phyloP scores from a whole-genome alignment of 2,329 filamentous ascomycete species.

The Neofusicoccum sp. region DNA sequence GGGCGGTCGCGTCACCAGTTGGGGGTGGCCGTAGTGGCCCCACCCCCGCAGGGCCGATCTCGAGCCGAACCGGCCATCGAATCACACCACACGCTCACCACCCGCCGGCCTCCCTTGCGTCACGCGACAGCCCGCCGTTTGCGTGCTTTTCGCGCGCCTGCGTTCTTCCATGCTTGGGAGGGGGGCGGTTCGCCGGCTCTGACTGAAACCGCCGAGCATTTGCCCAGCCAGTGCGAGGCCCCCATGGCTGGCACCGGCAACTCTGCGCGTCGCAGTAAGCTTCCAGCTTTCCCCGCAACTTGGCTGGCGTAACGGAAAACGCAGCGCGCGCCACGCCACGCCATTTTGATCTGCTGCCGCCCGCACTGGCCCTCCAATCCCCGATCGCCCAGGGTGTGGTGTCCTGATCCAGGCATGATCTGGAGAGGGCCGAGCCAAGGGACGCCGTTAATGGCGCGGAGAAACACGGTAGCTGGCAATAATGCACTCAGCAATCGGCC shows the following conservation, averaged over 20 bases:
- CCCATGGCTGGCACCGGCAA: background rate
- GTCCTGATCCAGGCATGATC: conserved; percentile 19
- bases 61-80: background rate
- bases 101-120: background rate
- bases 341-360: background rate
- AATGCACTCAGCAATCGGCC: background rate
- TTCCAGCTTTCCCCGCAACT: conserved; percentile 7
- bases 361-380: too few species aligned
- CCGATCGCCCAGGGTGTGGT: background rate
- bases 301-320: background rate
- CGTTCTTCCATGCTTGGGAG: too few species aligned
- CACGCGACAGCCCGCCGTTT: conserved; percentile 14
- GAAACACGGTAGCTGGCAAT: conserved; percentile 5
- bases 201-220: background rate
- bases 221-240: background rate
- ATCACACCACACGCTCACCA: conserved; percentile 17
- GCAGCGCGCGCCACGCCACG: background rate
- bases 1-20: too few species aligned
- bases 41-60: conserved; percentile 17
- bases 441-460: conserved; percentile 7
- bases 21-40: background rate
- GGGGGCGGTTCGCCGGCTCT: too few species aligned
- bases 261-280: background rate
- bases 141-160: background rate
- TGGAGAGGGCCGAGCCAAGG: background rate